Percentiles rank a stretch among this genome's conserved stretches.
phyloP scores from a whole-genome alignment of 768 basidiomycete species.

The Mycena metata region DNA sequence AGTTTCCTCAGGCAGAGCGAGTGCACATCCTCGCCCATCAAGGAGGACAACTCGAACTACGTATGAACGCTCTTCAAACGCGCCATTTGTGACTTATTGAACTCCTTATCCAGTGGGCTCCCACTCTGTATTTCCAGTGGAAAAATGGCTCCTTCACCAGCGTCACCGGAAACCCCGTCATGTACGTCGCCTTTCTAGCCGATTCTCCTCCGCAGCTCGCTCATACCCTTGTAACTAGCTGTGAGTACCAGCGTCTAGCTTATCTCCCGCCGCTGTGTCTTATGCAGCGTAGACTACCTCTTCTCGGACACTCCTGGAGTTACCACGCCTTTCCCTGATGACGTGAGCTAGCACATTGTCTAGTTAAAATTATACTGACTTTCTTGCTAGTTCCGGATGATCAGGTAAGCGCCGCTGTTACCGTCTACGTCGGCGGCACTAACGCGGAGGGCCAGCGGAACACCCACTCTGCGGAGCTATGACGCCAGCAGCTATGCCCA shows the following conservation, averaged over 20 bases:
- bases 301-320: slow-evolving; percentile 60
- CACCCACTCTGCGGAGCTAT: slow-evolving; percentile 50
- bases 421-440: background rate
- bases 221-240: slow-evolving; percentile 29
- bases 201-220: background rate
- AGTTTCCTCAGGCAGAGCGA: slow-evolving; percentile 58
- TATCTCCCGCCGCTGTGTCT: slow-evolving; percentile 9
- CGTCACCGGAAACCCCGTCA: slow-evolving; percentile 52
- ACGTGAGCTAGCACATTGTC: slow-evolving; percentile 52
- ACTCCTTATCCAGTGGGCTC: slow-evolving; percentile 29
- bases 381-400: slow-evolving; percentile 62
- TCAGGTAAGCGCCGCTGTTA: slow-evolving; percentile 50
- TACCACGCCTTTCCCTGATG: slow-evolving; percentile 67
- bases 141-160: slow-evolving; percentile 62
- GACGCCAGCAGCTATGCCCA: slow-evolving; percentile 51
- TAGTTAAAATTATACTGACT: slow-evolving; percentile 16
- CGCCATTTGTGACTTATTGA: background rate
- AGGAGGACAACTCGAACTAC: slow-evolving; percentile 66
- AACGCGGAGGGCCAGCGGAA: slow-evolving; percentile 38
- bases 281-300: slow-evolving; percentile 57
- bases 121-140: slow-evolving; percentile 67
- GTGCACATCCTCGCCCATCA: slow-evolving; percentile 68
- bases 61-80: slow-evolving; percentile 41
- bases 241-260: slow-evolving; percentile 26
- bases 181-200: slow-evolving; percentile 40